Evolutionary conservation across 2,329 filamentous ascomycete genomes (phyloP), one percentile per base, ranked within the genome.

Genomic region (Talaromyces sp.): DNA sequence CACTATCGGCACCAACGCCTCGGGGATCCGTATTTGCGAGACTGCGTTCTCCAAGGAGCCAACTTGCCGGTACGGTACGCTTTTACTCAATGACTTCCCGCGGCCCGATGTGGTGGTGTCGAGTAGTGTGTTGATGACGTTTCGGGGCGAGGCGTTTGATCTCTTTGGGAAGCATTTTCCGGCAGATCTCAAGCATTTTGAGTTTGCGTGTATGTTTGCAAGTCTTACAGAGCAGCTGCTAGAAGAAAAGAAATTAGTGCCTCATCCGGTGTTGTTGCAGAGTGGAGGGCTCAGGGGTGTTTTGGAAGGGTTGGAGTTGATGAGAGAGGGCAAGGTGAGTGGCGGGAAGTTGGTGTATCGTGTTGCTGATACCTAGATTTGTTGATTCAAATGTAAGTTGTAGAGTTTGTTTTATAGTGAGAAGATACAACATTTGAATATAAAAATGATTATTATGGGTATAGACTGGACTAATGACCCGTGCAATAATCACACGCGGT

Each of bases 131-230:
- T 65, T n/a, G 53, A 24, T 63, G 69, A 19, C 61, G 69, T n/a
- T 41, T 19, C 5, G 57, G 63, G 48, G 50, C 64, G 26, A 14
- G 63, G 64, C 63, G 6, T 57, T 77, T 41, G 71, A 70, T 29
- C 31, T 55, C 26, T 32, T 32, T 24, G n/a, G 17, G 14, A 32
- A 17, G 19, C 19, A 55, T 26, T 55, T 38, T n/a, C 29, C 31
- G 3, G 53, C 53, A 12, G 27, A 32, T 14, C 14, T 17, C 2
- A 19, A 38, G 1, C 31, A 55, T 41, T 55, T 55, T 55, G 53
- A 55, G 53, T 55, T 32, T 11, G 71, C 74, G 62, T 68, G 71
- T 63, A 62, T 79, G 65, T 62, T 80, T 52, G 69, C 65, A 8
- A 69, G 74, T 54, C 14, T 55, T 73, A 74, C 24, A 74, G 74